Evolutionary conservation across 2,329 filamentous ascomycete genomes (phyloP), one percentile per base, ranked within the genome.

Genomic region (Diaporthe sp.): DNA sequence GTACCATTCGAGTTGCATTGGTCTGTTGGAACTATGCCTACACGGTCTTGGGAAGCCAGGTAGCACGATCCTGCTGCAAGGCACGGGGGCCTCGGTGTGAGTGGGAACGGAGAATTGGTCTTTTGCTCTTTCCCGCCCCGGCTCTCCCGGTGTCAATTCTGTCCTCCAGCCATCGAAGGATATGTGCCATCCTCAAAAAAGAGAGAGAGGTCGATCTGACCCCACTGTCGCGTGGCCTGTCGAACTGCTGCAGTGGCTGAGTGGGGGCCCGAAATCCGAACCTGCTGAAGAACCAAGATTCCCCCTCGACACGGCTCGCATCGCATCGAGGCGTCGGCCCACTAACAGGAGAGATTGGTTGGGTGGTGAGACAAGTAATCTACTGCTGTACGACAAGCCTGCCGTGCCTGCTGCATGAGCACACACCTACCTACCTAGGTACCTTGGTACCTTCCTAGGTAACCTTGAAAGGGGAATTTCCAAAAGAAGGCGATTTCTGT

Each of bases 161-260:
- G 28, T 47, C 17, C 22, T 13, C n/a, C 65, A 39, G 65, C 47
- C 47, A 17, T 28, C 20, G 42, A n/a, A 9, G 60, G 60, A 63
- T n/a, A 49, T 49, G n/a, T 55, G 13, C 28, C 28, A 28, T 28
- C 28, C 28, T 28, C 28, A 28, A n/a, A 17, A 53, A 68, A 51
- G 22, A 68, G 37, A 70, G 13, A 37, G 42, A 70, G 34, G 47
- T 28, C 22, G 65, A 70, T 70, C 49, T 6, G 25, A 17, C 47
- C 65, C 65, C 65, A 70, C 65, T 70, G 49, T 70, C 65, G 65
- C 65, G 49, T 68, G 65, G 65, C 65, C 65, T 68, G 61, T 51
- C 28, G 44, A 51, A 49, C 20, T 34, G 44, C 22, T 44, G 37
- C n/a, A 65, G 61, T 65, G 39, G 60, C 58, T 31, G 60, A 44